Evolutionary conservation across 2,329 filamentous ascomycete genomes (phyloP).

Genomic region (Colletotrichum sp.): DNA sequence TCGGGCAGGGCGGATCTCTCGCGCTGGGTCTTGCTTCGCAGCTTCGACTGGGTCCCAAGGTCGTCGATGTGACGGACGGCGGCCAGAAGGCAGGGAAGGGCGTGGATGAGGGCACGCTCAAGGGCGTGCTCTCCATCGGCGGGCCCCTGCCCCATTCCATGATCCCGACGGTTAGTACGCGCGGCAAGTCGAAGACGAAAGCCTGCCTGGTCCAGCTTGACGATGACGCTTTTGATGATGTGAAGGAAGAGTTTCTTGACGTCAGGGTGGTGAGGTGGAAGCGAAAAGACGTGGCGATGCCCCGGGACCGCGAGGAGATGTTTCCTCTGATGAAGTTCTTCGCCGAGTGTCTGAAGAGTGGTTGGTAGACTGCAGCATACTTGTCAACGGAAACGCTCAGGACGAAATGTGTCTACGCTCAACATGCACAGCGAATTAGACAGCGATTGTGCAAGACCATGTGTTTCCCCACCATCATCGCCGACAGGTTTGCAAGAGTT

Average conservation of each 20-base stretch:
- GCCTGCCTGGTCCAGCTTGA: constrained; percentile 67
- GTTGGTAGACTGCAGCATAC: constrained; percentile 16
- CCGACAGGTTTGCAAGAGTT: background rate
- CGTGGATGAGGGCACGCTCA: constrained; percentile 35
- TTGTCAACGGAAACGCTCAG: background rate
- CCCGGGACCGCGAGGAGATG: constrained; percentile 83
- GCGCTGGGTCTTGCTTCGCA: constrained; percentile 61
- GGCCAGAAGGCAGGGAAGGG: background rate
- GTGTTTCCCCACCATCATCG: background rate
- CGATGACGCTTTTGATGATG: constrained; percentile 64
- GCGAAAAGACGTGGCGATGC: constrained; percentile 79
- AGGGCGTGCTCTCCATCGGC: constrained; percentile 69
- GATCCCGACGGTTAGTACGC: constrained; percentile 47
- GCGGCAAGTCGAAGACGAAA: constrained; percentile 65
- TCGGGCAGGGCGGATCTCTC: constrained; percentile 70
- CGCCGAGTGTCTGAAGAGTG: constrained; percentile 62
- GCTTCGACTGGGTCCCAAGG: constrained; percentile 37
- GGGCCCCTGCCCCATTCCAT: constrained; percentile 61
- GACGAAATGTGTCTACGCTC: background rate
- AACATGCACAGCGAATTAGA: background rate
- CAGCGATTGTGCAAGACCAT: background rate
- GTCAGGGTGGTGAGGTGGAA: constrained; percentile 74
- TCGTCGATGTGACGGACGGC: constrained; percentile 37
- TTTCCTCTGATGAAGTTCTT: constrained; percentile 88
- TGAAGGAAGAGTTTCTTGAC: constrained; percentile 70